Conservation (phyloP, 2,329 filamentous ascomycete species). For the Trichoderma breve region DNA sequence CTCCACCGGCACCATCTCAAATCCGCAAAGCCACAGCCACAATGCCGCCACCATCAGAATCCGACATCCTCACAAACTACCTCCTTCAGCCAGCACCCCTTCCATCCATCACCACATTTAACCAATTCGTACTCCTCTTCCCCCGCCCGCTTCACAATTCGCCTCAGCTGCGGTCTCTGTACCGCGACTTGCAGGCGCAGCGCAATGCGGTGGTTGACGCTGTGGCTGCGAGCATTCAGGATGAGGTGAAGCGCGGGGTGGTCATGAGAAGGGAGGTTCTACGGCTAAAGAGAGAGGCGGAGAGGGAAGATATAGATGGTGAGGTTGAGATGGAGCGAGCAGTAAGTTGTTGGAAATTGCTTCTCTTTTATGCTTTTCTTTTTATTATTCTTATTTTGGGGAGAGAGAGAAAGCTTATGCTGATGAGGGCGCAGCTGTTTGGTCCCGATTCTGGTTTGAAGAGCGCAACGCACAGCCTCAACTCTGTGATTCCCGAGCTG, state of each 20-base stretch:
- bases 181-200: slow-evolving; percentile 75
- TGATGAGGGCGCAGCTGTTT: slow-evolving; percentile 52
- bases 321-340: slow-evolving; percentile 62
- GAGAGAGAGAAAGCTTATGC: not conserved
- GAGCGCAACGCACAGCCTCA: slow-evolving; percentile 57
- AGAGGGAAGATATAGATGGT: slow-evolving; percentile 57
- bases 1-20: not conserved
- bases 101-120: slow-evolving; percentile 68
- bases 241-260: slow-evolving; percentile 62
- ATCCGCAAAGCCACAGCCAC: not conserved
- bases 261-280: slow-evolving; percentile 57
- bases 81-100: slow-evolving; percentile 74
- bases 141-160: slow-evolving; percentile 64
- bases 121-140: slow-evolving; percentile 75
- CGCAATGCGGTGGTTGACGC: slow-evolving; percentile 66
- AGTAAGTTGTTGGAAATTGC: slow-evolving; percentile 37
- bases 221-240: slow-evolving; percentile 62
- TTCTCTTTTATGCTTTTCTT: not conserved
- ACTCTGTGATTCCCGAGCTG: slow-evolving; percentile 66
- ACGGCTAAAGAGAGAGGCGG: slow-evolving; percentile 50
- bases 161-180: slow-evolving; percentile 67
- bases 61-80: slow-evolving; percentile 72
- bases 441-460: slow-evolving; percentile 47
- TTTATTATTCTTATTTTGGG: too few relatives aligned
- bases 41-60: slow-evolving; percentile 52